Evolutionary conservation across 2,329 filamentous ascomycete species (phyloP), one percentile per base, ranked within the genome.

Genomic region (Amphichorda felina): DNA sequence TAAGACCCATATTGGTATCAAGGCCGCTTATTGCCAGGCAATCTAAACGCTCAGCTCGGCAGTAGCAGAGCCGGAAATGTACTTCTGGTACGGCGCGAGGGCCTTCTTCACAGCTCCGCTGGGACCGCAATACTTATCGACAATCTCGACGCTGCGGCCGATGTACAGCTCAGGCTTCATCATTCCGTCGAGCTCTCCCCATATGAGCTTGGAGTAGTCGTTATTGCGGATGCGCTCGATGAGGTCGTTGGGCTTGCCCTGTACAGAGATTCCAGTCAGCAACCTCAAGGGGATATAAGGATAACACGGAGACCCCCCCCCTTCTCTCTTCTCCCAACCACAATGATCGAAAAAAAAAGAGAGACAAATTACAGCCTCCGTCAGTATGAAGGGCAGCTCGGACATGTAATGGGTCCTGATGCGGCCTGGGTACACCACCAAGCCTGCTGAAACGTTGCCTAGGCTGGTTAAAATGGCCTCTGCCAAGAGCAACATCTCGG

Each of bases 331-430:
- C 85, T 34, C 86, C 66, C 8, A 75, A 82, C 75, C 83, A 93
- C 87, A 54, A 88, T 83, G 51, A 87, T 78, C 30, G n/a, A n/a
- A n/a, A n/a, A n/a, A n/a, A n/a, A n/a, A n/a, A n/a, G n/a, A n/a
- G n/a, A n/a, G n/a, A n/a, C n/a, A n/a, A n/a, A n/a, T n/a, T n/a
- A n/a, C n/a, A n/a, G 42, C 41, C 47, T 44, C 50, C 34, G 79
- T 87, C 6, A 77, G 71, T 81, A 89, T 93, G 61, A 94, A 94
- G 1, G 88, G 88, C 11, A 95, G 72, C 59, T 93, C n/a, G n/a
- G n/a, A n/a, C n/a, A n/a, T n/a, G n/a, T n/a, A n/a, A n/a, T n/a
- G n/a, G n/a, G n/a, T n/a, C 30, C 8, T 11, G 30, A 21, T n/a
- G n/a, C n/a, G n/a, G n/a, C 30, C 30, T 17, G 84, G 83, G 58